phyloP scores from a whole-genome alignment of 768 basidiomycete genomes.

The Boletus sp. region DNA sequence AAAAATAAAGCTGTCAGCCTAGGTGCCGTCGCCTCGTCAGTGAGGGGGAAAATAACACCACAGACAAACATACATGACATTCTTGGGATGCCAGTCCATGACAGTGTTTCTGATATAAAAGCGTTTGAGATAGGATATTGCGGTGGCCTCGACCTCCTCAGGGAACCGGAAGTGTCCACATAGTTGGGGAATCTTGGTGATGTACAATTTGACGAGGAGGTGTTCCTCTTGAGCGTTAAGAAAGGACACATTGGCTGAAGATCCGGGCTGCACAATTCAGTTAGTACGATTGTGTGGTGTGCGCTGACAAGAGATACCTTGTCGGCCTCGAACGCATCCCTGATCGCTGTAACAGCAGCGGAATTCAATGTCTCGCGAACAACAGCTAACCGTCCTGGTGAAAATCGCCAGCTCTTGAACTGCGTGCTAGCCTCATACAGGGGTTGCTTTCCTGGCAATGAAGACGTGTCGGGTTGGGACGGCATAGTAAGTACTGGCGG shows the following conservation, averaged over 20 bases:
- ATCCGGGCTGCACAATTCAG: slow-evolving; percentile 56
- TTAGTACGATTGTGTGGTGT: background rate
- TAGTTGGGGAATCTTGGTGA: slow-evolving; percentile 79
- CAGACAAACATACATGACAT: slow-evolving; percentile 77
- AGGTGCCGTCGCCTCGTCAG: slow-evolving; percentile 1
- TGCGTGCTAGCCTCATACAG: slow-evolving; percentile 80
- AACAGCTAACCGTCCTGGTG: slow-evolving; percentile 55
- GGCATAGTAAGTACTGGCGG: background rate
- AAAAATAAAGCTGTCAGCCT: slow-evolving; percentile 96
- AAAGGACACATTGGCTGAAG: slow-evolving; percentile 70
- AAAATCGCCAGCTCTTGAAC: slow-evolving; percentile 87
- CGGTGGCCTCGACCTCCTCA: slow-evolving; percentile 91
- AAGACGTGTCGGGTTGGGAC: background rate
- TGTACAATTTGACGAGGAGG: slow-evolving; percentile 84
- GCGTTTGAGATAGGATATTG: slow-evolving; percentile 87
- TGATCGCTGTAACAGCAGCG: slow-evolving; percentile 74
- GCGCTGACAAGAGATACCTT: slow-evolving; percentile 47
- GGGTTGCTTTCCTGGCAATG: slow-evolving; percentile 28
- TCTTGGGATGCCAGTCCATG: slow-evolving; percentile 99
- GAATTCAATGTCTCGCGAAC: slow-evolving; percentile 68
- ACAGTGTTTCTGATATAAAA: slow-evolving; percentile 98
- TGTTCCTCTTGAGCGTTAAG: slow-evolving; percentile 76
- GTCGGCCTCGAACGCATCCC: slow-evolving; percentile 71
- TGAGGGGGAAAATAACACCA: background rate
- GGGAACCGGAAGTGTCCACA: slow-evolving; percentile 85